These are phyloP conservation scores for Eucalyptus grandis DNA, from an alignment of 345 rosid genomes.

Conservation along the genomic window DNA sequence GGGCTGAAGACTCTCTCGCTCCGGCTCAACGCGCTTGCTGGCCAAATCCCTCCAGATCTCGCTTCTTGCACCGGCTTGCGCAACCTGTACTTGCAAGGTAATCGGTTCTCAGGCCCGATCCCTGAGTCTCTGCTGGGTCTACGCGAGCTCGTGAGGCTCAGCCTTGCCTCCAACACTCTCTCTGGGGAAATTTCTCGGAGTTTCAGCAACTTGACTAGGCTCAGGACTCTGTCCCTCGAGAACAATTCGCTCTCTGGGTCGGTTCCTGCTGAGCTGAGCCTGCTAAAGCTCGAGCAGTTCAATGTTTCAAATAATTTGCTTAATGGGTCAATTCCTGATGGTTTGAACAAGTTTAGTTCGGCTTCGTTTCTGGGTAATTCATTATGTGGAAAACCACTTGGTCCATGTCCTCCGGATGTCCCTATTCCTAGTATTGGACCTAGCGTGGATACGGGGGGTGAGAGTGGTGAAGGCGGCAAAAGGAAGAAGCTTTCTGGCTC, in stretches of 20 bases:
- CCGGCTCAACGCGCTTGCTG: slow-evolving; percentile 64
- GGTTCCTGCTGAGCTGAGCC: slow-evolving; percentile 23
- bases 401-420: neutral
- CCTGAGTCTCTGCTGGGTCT: slow-evolving; percentile 49
- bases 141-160: slow-evolving; percentile 44
- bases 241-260: slow-evolving; percentile 56
- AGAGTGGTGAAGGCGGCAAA: neutral
- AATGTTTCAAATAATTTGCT: slow-evolving; percentile 27
- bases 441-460: neutral
- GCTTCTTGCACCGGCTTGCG: slow-evolving; percentile 47
- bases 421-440: neutral
- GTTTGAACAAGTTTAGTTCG: neutral
- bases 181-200: slow-evolving; percentile 51
- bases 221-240: slow-evolving; percentile 65
- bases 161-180: slow-evolving; percentile 53
- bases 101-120: slow-evolving; percentile 64
- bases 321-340: slow-evolving; percentile 23
- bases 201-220: slow-evolving; percentile 53
- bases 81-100: slow-evolving; percentile 74
- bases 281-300: slow-evolving; percentile 19
- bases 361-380: slow-evolving; percentile 22
- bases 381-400: slow-evolving; percentile 27
- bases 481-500: slow-evolving; percentile 23
- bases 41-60: slow-evolving; percentile 71
- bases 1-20: slow-evolving; percentile 69